These are phyloP conservation scores for Fusarium buharicum DNA, from an alignment of 2,329 filamentous ascomycete genomes.

Conservation along the genomic window DNA sequence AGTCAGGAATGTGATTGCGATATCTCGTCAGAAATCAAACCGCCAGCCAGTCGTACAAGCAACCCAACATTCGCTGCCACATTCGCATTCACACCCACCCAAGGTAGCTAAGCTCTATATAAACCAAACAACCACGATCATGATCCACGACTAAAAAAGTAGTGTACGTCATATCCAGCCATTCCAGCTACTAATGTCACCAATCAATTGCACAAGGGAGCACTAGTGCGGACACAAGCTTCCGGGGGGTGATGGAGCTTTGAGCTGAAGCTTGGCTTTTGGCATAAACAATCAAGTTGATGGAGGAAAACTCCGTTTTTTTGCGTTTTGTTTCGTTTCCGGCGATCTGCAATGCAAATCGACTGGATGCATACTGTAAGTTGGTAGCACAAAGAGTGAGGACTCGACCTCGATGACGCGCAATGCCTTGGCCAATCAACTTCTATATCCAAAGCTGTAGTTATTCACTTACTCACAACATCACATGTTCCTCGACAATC, in stretches of 20 bases:
- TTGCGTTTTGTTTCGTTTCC: background rate
- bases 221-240: conserved; percentile 36
- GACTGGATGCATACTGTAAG: no score
- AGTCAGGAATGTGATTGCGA: background rate
- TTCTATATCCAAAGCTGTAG: no score
- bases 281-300: conserved; percentile 13
- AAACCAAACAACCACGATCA: conserved; percentile 21
- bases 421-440: background rate
- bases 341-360: background rate
- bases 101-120: conserved; percentile 25
- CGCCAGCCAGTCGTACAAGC: conserved; percentile 10
- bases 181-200: conserved; percentile 18
- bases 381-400: no score
- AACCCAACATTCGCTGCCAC: no score
- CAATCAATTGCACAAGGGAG: conserved; percentile 36
- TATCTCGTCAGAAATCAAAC: conserved; percentile 6
- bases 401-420: conserved; percentile 7
- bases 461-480: background rate
- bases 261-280: conserved; percentile 19
- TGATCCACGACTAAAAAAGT: conserved; percentile 36
- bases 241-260: conserved; percentile 17
- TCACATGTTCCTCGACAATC: conserved; percentile 1
- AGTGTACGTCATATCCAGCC: conserved; percentile 43
- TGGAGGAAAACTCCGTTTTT: background rate
- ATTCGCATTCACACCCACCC: conserved; percentile 4